Evolutionary conservation across 208 protist species (phyloP), one percentile per base, ranked within the genome.

Genomic region (Endotrypanum monterogeii): DNA sequence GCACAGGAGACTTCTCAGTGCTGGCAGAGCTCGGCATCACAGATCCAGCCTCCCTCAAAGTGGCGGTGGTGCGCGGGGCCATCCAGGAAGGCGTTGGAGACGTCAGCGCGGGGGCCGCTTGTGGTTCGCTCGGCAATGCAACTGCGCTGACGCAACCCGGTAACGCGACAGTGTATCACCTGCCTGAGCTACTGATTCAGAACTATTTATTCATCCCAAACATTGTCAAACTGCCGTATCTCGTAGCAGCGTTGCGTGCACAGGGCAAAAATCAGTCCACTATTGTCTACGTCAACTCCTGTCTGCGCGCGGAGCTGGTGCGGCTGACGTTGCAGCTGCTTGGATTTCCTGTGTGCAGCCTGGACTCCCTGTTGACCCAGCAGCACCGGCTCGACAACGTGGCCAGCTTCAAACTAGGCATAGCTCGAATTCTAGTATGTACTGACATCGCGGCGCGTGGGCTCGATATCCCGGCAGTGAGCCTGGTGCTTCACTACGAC

Each of bases 351-450:
- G 98, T 99, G 2, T 97, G 93, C 58, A 93, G 94, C 68, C 96
- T 99, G 63, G 97, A 99, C 83, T 98, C 98, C n/a, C 90, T 99
- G 8, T 96, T 99, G 73, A 88, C 91, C 0, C 98, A 99, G 83
- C 90, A 98, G 68, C 96, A 99, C 71, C 89, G 99, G 54, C 90
- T 99, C 39, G 87, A 96, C 48, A 99, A 99, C 86, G 98, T 99
- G 72, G 83, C 92, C 16, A 88, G 98, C 58, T 99, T 99, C 91
- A 96, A 99, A 79, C 76, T 91, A 8, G 98, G 98, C 67, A 83
- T 90, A 57, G 73, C 89, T 30, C 90, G 98, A 46, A 88, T 98
- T 55, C 74, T 98, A n/a, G 88, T 98, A 50, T 89, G 86, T 37
- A 98, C 95, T 8, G 95, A 98, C 67, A 94, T 98, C 50, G 92